phyloP scores from a whole-genome alignment of 176 grass and related monocot species.

The Coix lacrymajobi region DNA sequence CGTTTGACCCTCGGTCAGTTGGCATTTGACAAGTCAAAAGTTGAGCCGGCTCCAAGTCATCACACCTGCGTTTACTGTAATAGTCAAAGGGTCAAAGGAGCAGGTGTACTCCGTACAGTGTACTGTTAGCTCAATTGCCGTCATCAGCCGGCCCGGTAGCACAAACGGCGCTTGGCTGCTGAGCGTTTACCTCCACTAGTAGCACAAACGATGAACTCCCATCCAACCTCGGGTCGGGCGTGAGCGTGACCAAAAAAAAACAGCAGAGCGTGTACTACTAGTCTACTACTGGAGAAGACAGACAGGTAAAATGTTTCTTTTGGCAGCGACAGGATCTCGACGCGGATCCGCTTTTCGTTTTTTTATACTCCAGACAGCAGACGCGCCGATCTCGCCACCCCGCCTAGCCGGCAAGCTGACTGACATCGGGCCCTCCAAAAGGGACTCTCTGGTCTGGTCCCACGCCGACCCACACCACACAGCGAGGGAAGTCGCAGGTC shows the following conservation, averaged over 20 bases:
- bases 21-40: neutral
- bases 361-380: slow-evolving; percentile 21
- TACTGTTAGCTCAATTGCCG: neutral
- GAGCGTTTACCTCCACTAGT: too few relatives aligned
- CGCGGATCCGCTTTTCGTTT: neutral
- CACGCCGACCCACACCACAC: neutral
- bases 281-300: too few relatives aligned
- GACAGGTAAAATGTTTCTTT: slow-evolving; percentile 2
- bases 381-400: neutral
- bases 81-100: neutral
- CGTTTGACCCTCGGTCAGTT: too few relatives aligned
- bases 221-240: neutral
- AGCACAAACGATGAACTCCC: neutral
- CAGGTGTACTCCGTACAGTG: neutral
- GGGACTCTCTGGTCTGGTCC: neutral
- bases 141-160: neutral
- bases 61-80: too few relatives aligned
- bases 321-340: slow-evolving; percentile 30
- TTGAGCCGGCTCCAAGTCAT: neutral
- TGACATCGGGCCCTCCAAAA: neutral
- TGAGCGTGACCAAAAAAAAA: neutral
- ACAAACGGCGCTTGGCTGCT: too few relatives aligned
- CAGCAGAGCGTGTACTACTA: too few relatives aligned
- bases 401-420: neutral
- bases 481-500: too few relatives aligned